Evolutionary conservation across 306 rosid genomes (phyloP).

Genomic region (Biancaea sappan): DNA sequence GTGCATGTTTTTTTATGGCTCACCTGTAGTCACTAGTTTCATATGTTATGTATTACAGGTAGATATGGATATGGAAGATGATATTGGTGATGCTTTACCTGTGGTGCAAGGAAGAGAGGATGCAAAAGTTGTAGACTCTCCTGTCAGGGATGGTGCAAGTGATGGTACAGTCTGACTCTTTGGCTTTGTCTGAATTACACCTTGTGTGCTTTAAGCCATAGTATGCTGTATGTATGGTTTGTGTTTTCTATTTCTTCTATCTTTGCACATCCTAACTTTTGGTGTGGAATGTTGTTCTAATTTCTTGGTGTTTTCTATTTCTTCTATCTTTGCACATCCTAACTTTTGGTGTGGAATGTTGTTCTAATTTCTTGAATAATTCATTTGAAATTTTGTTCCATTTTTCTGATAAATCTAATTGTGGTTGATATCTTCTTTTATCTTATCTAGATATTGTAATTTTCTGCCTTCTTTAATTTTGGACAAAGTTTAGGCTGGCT

Average conservation of each 20-base stretch:
- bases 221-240: conserved; percentile 10
- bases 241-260: background rate
- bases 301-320: conserved; percentile 17
- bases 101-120: conserved; percentile 56
- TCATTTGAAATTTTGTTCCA: background rate
- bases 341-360: background rate
- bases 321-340: background rate
- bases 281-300: background rate
- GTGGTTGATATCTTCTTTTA: background rate
- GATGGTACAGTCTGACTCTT: conserved; percentile 3
- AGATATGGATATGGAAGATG: conserved; percentile 98
- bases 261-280: background rate
- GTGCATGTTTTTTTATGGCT: background rate
- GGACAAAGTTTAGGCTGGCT: too few relatives aligned
- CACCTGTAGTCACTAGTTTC: conserved; percentile 24
- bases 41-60: conserved; percentile 59
- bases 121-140: conserved; percentile 47
- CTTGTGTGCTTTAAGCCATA: conserved; percentile 37
- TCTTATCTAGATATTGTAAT: background rate
- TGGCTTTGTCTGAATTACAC: background rate
- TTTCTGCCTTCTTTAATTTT: background rate
- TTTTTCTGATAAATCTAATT: background rate
- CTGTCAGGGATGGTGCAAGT: conserved; percentile 43
- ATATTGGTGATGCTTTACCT: conserved; percentile 45
- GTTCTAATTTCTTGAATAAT: too few relatives aligned